Base-by-base conservation (phyloP, 768 basidiomycete species). In the Tylopilus subfusipes region DNA sequence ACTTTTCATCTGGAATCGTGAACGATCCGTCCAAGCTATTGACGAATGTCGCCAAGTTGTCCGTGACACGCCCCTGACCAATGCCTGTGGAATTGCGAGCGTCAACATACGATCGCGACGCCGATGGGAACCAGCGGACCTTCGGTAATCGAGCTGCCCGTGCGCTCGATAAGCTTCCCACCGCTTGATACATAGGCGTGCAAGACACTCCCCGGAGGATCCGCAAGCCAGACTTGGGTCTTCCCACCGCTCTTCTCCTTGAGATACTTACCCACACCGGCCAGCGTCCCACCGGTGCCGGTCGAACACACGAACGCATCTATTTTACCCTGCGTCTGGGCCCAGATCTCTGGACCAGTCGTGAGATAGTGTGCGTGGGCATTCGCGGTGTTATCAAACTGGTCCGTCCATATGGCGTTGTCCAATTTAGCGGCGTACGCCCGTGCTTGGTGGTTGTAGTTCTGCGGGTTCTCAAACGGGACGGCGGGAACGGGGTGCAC, bases 361-460 rank as follows among this genome's bases (percentile, higher is more conserved):
- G 93, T 83, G 36, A 76, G 67, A 69, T 95, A 97, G 69, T 99
- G 97, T 19, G 85, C 87, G 21, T 85, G 63, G 16, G 95, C 84
- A 68, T 99, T 99, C 19, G 96, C 93, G 24, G 78, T 84, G 73
- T 98, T 98, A 74, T 98, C 96, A 66, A 99, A 98, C 72, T 99
- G 97, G 75, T 99, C 82, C 9, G 93, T 98, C 96, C 97, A 98
- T 53, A 98, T 82, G 11, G 93, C 86, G 67, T 97, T 97, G 2
- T 78, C 74, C 22, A 86, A 69, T 16, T 75, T 73, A 38, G 81
- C 79, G 33, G 97, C 96, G 57, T 85, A 90, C 59, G 93, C 90
- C 43, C 86, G 85, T 25, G 97, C 97, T 73, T 95, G 93, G 75
- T 98, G 97, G 71, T 99, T 99, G 78, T 98, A 99, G 75, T 99